A percentile compares a stretch with the other conserved stretches of the same genome.
phyloP scores from a whole-genome alignment of 257 asterid species.

The Coffea eugenioides region DNA sequence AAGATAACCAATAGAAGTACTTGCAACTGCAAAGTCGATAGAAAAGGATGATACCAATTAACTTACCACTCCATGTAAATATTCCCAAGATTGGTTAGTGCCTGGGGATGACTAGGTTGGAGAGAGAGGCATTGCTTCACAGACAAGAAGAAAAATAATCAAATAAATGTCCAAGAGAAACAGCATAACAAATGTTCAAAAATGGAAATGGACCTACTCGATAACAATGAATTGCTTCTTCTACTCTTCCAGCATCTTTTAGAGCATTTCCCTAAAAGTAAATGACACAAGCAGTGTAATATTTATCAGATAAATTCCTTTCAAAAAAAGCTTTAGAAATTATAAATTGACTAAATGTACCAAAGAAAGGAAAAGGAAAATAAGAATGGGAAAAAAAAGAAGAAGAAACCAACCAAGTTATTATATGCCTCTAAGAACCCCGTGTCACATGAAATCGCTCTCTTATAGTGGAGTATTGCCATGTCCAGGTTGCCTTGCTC shows the following conservation, averaged over 20 bases:
- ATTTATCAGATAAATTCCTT: conserved; percentile 7
- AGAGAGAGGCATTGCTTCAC: conserved; percentile 91
- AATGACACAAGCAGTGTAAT: neutral
- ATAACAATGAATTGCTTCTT: conserved; percentile 90
- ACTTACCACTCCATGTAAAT: conserved; percentile 97
- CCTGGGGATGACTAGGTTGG: conserved; percentile 97
- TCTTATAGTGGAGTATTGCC: conserved; percentile 86
- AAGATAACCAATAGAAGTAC: neutral
- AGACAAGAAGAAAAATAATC: conserved; percentile 22
- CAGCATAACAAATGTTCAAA: neutral
- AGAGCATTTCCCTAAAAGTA: conserved; percentile 83
- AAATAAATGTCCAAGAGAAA: conserved; percentile 7
- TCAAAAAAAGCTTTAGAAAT: neutral
- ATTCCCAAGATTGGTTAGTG: conserved; percentile 95
- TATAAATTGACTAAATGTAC: conserved; percentile 1
- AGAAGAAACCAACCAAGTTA: conserved; percentile 58
- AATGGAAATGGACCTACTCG: conserved; percentile 51
- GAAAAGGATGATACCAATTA: neutral
- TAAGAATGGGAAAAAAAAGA: neutral
- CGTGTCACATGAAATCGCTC: conserved; percentile 92
- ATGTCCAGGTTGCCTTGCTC: conserved; percentile 95
- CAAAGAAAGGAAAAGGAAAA: neutral
- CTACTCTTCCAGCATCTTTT: conserved; percentile 95
- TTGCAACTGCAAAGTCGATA: neutral
- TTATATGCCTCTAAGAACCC: conserved; percentile 96